Evolutionary conservation across 768 basidiomycete genomes (phyloP).

Genomic region (Pulveroboletus sp.): DNA sequence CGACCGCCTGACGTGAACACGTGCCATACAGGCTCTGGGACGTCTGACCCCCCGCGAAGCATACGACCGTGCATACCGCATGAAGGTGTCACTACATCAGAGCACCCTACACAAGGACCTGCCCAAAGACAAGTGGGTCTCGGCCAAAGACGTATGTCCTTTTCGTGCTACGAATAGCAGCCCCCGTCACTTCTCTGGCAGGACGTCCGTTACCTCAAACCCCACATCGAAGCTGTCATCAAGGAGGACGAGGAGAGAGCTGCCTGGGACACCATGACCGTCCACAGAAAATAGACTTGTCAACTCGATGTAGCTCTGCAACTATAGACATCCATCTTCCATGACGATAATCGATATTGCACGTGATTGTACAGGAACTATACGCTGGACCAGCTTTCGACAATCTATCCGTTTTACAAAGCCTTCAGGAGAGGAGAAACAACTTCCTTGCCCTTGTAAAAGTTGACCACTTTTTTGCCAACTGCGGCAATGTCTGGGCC

Average conservation of each 20-base stretch:
- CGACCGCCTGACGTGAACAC: neutral
- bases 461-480: slow-evolving; percentile 81
- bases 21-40: slow-evolving; percentile 59
- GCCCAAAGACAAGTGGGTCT: slow-evolving; percentile 78
- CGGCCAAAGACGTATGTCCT: slow-evolving; percentile 63
- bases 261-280: slow-evolving; percentile 75
- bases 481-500: slow-evolving; percentile 66
- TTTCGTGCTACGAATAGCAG: no score
- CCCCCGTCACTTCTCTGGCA: slow-evolving; percentile 32
- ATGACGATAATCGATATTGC: no score
- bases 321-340: no score
- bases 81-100: slow-evolving; percentile 74
- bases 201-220: slow-evolving; percentile 88
- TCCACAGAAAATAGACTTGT: slow-evolving; percentile 59
- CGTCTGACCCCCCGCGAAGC: slow-evolving; percentile 76
- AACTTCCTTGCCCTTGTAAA: slow-evolving; percentile 75
- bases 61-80: slow-evolving; percentile 89
- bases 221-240: slow-evolving; percentile 67
- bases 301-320: slow-evolving; percentile 19
- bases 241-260: slow-evolving; percentile 74
- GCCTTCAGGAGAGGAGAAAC: slow-evolving; percentile 77
- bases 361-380: slow-evolving; percentile 13
- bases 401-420: slow-evolving; percentile 34
- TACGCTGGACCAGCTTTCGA: slow-evolving; percentile 2
- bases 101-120: slow-evolving; percentile 76